Percentiles rank a stretch among this genome's conserved stretches.
phyloP scores from a whole-genome alignment of 495 filamentous ascomycete genomes.

The Aspergillus bertholletiae region DNA sequence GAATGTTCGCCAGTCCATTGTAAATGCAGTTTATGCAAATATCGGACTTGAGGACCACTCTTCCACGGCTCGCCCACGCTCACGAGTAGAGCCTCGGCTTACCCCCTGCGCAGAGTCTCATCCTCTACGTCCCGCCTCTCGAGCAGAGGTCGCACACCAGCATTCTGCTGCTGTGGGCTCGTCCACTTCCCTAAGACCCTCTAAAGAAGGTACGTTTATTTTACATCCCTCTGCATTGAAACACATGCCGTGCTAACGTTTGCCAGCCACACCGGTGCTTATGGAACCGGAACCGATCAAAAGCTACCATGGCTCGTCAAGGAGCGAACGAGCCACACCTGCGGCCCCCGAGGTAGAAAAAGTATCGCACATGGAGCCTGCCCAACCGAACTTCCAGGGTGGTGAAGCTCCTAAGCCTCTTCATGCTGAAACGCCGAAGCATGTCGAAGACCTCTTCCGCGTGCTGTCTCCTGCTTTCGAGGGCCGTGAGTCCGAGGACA shows the following conservation, averaged over 20 bases:
- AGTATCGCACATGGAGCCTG: background rate
- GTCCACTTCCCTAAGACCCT: background rate
- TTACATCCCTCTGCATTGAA: background rate
- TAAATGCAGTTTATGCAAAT: constrained; percentile 69
- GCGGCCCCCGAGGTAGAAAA: background rate
- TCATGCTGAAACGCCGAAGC: constrained; percentile 74
- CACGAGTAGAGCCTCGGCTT: constrained; percentile 20
- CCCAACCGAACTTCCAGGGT: constrained; percentile 13
- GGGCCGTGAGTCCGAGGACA: constrained; percentile 83
- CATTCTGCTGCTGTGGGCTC: constrained; percentile 28
- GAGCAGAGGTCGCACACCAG: constrained; percentile 38
- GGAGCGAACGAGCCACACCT: background rate
- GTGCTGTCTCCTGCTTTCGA: constrained; percentile 81
- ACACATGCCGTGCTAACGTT: background rate
- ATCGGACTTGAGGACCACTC: constrained; percentile 50
- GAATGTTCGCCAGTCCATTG: constrained; percentile 81
- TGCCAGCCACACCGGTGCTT: constrained; percentile 9
- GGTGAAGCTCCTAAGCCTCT: constrained; percentile 71
- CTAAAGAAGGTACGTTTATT: background rate
- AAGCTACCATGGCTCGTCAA: background rate
- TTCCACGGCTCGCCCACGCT: background rate
- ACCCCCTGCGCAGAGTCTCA: constrained; percentile 41
- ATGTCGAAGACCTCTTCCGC: constrained; percentile 78
- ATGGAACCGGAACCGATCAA: constrained; percentile 7
- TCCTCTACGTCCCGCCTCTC: constrained; percentile 14